Evolutionary conservation across 2,329 filamentous ascomycete genomes (phyloP).

Genomic region (Aspergillus fumigatiaffinis): DNA sequence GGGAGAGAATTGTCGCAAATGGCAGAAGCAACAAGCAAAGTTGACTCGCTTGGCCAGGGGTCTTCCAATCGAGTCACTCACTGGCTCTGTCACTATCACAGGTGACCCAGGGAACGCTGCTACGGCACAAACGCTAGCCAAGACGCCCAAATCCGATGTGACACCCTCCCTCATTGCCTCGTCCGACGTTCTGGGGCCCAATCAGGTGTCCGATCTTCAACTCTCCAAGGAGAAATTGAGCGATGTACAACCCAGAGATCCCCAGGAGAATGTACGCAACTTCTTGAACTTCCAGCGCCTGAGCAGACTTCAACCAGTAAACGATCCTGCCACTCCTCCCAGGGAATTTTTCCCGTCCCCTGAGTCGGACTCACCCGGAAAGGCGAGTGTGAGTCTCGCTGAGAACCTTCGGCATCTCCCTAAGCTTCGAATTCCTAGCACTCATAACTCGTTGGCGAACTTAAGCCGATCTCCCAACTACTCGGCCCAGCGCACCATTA

Average conservation of each 20-base stretch:
- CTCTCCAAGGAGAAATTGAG: too few relatives aligned
- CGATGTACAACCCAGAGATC: too few relatives aligned
- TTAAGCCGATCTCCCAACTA: slow-evolving; percentile 15
- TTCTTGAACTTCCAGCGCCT: slow-evolving; percentile 52
- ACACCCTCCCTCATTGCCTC: slow-evolving; percentile 82
- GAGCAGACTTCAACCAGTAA: slow-evolving; percentile 3
- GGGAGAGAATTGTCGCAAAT: slow-evolving; percentile 81
- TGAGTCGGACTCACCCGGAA: neutral
- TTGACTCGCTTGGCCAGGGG: slow-evolving; percentile 71
- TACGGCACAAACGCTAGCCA: slow-evolving; percentile 53
- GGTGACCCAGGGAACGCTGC: slow-evolving; percentile 74
- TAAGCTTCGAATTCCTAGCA: slow-evolving; percentile 36
- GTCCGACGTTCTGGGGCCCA: slow-evolving; percentile 78
- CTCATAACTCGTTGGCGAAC: slow-evolving; percentile 52
- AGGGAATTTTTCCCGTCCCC: slow-evolving; percentile 1
- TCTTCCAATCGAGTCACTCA: slow-evolving; percentile 69
- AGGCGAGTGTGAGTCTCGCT: neutral
- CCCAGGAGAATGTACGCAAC: too few relatives aligned
- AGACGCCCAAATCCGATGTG: slow-evolving; percentile 63
- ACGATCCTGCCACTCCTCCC: slow-evolving; percentile 64
- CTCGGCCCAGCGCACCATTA: slow-evolving; percentile 13
- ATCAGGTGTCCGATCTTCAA: slow-evolving; percentile 38
- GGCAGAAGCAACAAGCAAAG: slow-evolving; percentile 72
- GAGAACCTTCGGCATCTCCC: neutral
- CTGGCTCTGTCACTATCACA: slow-evolving; percentile 66